Conservation (phyloP, 2,329 filamentous ascomycete genomes). For the Fusarium sp. region DNA sequence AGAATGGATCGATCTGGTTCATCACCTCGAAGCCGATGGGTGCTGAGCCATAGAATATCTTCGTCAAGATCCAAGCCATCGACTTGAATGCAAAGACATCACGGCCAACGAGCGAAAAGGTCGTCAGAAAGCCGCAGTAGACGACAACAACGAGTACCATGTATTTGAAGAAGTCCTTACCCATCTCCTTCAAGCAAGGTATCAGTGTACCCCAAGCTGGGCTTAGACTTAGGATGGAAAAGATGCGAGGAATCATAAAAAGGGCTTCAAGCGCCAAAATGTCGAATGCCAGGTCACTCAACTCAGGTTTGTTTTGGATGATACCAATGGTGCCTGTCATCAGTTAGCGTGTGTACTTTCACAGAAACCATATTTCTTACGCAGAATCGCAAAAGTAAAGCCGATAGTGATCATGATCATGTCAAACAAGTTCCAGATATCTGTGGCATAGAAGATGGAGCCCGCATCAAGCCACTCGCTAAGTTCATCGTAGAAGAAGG, state of each 20-base stretch:
- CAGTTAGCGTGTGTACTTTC: conserved; percentile 7
- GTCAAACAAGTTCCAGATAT: conserved; percentile 84
- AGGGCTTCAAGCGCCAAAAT: conserved; percentile 89
- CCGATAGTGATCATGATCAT: conserved; percentile 80
- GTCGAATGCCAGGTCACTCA: conserved; percentile 87
- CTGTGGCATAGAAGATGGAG: conserved; percentile 84
- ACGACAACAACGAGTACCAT: conserved; percentile 82
- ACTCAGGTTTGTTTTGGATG: conserved; percentile 65
- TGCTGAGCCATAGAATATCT: conserved; percentile 83
- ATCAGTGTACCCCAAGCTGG: conserved; percentile 93
- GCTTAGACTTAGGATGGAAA: conserved; percentile 85
- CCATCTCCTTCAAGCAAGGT: conserved; percentile 93
- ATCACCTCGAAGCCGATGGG: conserved; percentile 79
- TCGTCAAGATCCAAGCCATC: conserved; percentile 82
- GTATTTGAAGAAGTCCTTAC: conserved; percentile 90
- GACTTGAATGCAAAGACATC: conserved; percentile 72
- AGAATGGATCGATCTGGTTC: conserved; percentile 68
- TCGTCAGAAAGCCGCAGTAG: conserved; percentile 90
- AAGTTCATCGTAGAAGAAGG: conserved; percentile 89
- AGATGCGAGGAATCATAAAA: conserved; percentile 90
- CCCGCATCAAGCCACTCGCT: conserved; percentile 89
- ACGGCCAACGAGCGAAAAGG: conserved; percentile 82
- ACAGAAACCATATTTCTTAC: conserved; percentile 61
- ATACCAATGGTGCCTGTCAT: conserved; percentile 50
- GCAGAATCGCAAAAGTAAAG: conserved; percentile 74